Evolutionary conservation across 768 basidiomycete genomes (phyloP), one percentile per base, ranked within the genome.

Genomic region (Leccinum aurantiacum): DNA sequence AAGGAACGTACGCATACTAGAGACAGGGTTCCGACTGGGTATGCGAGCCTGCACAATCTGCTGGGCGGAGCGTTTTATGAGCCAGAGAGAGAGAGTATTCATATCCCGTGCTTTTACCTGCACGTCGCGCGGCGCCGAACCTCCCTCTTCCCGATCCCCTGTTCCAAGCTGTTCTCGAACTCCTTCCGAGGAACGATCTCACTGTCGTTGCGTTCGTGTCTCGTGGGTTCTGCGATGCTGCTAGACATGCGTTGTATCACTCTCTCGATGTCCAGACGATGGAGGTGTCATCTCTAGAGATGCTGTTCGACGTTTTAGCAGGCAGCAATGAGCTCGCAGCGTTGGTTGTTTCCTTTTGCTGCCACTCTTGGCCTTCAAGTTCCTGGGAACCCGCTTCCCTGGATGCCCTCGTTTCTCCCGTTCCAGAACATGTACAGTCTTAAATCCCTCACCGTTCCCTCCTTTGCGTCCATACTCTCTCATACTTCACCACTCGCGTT

Each of bases 401-500:
- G 3, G 64, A 67, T 33, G 61, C 47, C 15, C 50, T 25, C n/a
- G n/a, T 35, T 35, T 44, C 65, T 6, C 55, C 61, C 69, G 11
- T 62, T 73, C 31, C 67, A 64, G 48, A 73, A 74, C 35, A 74
- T 73, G 73, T 47, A 38, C 9, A 67, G 74, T 38, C 69, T 73
- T 57, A 69, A 62, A 46, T 63, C 58, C 6, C 67, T 73, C 38
- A 71, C 69, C 1, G 35, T 74, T 9, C 62, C 61, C 11, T 71
- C 69, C 13, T 71, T 74, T 50, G 54, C 58, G n/a, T 61, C 63
- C 53, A 60, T 71, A 25, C 63, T 73, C 22, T 60, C 63, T 3
- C 57, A 64, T 13, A 56, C 66, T 0, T 61, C 66, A 17, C 61
- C 61, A 3, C 69, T 68, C 38, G 38, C 63, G 8, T 65, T 73